These are phyloP conservation scores for Quercus phellos DNA, from an alignment of 331 rosid genomes.

Conservation along the genomic window DNA sequence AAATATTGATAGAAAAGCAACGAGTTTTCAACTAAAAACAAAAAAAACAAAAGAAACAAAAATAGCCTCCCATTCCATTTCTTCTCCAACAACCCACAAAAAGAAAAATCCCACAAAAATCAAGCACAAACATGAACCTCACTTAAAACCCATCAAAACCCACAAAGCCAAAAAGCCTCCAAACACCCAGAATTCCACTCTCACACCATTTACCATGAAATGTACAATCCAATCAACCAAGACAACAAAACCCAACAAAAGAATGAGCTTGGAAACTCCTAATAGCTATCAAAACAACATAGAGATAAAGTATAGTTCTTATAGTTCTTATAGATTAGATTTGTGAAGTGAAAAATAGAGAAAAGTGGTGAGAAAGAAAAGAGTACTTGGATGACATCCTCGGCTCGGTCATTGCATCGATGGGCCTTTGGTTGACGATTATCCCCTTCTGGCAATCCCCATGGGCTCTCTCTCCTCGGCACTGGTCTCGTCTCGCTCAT, in stretches of 20 bases:
- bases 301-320: background rate
- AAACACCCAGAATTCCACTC: background rate
- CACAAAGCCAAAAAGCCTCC: no score
- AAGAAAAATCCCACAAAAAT: background rate
- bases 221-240: background rate
- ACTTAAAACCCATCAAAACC: background rate
- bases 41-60: background rate
- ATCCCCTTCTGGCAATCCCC: constrained; percentile 79
- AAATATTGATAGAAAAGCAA: background rate
- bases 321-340: background rate
- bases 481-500: constrained; percentile 80
- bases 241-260: background rate
- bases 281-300: background rate
- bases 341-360: background rate
- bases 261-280: background rate
- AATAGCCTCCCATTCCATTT: background rate
- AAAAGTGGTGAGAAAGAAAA: background rate
- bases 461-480: constrained; percentile 89
- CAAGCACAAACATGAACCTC: background rate
- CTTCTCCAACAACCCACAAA: background rate
- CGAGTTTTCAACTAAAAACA: background rate
- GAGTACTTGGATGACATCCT: constrained; percentile 51
- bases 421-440: constrained; percentile 87
- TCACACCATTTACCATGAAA: background rate
- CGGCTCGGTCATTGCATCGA: constrained; percentile 87